These are phyloP conservation scores for Gentiana macrophylla DNA, from an alignment of 257 asterid species.

Conservation along the genomic window DNA sequence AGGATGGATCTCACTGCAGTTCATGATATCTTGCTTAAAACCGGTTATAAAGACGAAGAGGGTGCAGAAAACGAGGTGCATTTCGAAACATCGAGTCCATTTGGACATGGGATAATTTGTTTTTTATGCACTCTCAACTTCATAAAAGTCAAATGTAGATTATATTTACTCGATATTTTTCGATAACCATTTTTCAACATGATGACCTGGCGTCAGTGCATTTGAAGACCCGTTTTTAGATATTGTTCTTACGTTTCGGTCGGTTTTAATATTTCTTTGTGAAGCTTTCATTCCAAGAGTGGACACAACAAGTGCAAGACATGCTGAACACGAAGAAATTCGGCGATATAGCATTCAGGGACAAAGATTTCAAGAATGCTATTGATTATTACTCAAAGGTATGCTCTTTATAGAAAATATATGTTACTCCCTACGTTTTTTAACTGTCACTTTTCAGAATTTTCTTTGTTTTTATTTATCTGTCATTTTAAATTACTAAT, in stretches of 20 bases:
- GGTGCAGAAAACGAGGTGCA: constrained; percentile 98
- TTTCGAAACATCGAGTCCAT: background rate
- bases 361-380: constrained; percentile 89
- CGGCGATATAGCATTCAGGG: constrained; percentile 89
- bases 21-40: constrained; percentile 90
- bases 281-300: constrained; percentile 98
- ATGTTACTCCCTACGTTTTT: no score
- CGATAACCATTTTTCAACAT: no score
- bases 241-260: constrained; percentile 2
- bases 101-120: no score
- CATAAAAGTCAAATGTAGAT: no score
- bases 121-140: no score
- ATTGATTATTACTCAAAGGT: constrained; percentile 93
- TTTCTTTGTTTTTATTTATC: no score
- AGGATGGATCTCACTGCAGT: constrained; percentile 95
- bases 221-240: background rate
- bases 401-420: background rate
- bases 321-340: constrained; percentile 88
- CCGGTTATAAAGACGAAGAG: constrained; percentile 95
- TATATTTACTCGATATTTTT: no score
- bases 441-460: no score
- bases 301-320: constrained; percentile 99
- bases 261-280: constrained; percentile 9
- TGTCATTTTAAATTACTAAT: no score
- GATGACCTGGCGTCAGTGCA: no score